Conservation (phyloP, 2,329 filamentous ascomycete species). For the Aspergillus pseudoglaucus region DNA sequence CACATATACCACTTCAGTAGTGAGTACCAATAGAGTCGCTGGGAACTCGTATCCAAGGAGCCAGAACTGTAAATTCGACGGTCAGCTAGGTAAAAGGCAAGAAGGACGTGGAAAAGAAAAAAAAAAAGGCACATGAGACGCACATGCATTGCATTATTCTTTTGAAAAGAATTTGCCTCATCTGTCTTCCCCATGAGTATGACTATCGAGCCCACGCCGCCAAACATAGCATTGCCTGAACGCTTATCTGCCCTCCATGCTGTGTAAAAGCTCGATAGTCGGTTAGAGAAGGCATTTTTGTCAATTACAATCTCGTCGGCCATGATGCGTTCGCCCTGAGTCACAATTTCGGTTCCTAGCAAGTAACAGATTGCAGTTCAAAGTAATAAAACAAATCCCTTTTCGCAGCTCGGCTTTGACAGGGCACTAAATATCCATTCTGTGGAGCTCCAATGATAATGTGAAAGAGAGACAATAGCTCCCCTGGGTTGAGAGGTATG, state of each 20-base stretch:
- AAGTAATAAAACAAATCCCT: too few relatives aligned
- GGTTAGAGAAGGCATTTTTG: slow-evolving; percentile 87
- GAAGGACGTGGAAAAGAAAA: neutral
- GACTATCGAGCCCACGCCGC: slow-evolving; percentile 77
- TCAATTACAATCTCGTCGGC: slow-evolving; percentile 89
- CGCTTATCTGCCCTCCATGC: slow-evolving; percentile 97
- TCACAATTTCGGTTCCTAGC: neutral
- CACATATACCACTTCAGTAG: slow-evolving; percentile 78
- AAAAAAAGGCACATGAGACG: slow-evolving; percentile 28
- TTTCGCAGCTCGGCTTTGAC: too few relatives aligned
- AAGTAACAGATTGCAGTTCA: neutral
- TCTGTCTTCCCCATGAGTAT: slow-evolving; percentile 94
- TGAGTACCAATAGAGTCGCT: slow-evolving; percentile 89
- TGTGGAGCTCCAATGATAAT: neutral
- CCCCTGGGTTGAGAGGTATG: neutral
- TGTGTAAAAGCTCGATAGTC: slow-evolving; percentile 75
- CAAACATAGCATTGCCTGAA: slow-evolving; percentile 75
- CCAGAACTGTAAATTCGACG: slow-evolving; percentile 67
- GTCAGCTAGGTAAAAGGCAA: neutral
- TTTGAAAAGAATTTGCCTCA: slow-evolving; percentile 78
- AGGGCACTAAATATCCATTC: too few relatives aligned
- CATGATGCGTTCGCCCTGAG: slow-evolving; percentile 37
- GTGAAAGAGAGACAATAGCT: neutral
- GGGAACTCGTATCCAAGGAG: slow-evolving; percentile 97
- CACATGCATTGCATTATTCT: slow-evolving; percentile 95